A percentile compares a stretch with the other conserved stretches of the same genome.
phyloP scores from a whole-genome alignment of 176 grass and related monocot species.

The Bothriochloa decipiens region DNA sequence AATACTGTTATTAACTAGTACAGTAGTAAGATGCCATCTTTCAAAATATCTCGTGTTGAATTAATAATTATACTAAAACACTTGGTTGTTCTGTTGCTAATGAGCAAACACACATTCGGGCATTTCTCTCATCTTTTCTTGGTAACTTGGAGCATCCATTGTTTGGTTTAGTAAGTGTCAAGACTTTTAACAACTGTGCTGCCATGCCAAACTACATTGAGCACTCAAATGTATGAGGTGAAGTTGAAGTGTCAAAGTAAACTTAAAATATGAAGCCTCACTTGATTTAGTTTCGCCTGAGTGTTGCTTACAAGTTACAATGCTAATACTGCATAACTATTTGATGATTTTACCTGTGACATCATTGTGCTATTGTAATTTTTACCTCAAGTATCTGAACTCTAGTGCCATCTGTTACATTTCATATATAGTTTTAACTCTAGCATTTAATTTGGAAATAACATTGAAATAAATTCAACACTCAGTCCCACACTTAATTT shows the following conservation, averaged over 20 bases:
- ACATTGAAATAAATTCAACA: slow-evolving; percentile 8
- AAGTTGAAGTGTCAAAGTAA: background rate
- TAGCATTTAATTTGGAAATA: slow-evolving; percentile 14
- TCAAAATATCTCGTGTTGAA: background rate
- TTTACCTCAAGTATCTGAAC: background rate
- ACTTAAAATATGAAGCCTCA: background rate
- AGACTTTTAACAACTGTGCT: background rate
- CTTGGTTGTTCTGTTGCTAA: background rate
- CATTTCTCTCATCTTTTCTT: background rate
- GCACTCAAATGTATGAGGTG: background rate
- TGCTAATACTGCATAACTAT: background rate
- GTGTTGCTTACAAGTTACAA: background rate
- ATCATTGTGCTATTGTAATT: background rate
- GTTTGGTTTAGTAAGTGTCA: background rate
- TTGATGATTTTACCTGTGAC: background rate
- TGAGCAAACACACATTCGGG: background rate
- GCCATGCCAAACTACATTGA: background rate
- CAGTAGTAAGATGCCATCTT: background rate
- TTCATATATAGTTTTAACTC: background rate
- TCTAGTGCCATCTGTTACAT: background rate
- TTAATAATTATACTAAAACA: background rate
- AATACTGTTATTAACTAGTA: background rate
- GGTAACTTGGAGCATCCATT: background rate
- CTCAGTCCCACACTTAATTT: background rate
- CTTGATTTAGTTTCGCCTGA: background rate